These are phyloP conservation scores for Dictyostelium capitatum DNA, from an alignment of 78 protist genomes.

Conservation along the genomic window DNA sequence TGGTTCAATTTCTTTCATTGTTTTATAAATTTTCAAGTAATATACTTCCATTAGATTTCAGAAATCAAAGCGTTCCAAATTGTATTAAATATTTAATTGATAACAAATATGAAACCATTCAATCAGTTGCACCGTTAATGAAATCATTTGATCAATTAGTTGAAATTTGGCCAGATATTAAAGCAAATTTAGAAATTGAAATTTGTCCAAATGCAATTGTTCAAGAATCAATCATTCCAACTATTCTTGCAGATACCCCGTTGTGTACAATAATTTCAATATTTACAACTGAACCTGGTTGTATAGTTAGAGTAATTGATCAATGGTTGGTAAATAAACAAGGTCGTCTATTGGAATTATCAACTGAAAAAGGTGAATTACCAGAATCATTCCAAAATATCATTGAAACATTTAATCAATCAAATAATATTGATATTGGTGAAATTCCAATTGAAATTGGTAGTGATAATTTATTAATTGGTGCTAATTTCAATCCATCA, in stretches of 20 bases:
- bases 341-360: neutral
- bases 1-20: constrained; percentile 12
- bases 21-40: neutral
- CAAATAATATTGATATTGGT: neutral
- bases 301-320: constrained; percentile 21
- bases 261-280: neutral
- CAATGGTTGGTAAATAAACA: constrained; percentile 39
- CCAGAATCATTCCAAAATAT: neutral
- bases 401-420: neutral
- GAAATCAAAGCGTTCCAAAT: neutral
- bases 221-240: constrained; percentile 12
- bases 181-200: neutral
- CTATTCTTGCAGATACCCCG: constrained; percentile 1
- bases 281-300: neutral
- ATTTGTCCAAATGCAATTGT: constrained; percentile 18
- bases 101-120: neutral
- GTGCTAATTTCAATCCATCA: neutral
- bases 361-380: neutral
- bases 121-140: neutral
- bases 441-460: constrained; percentile 39
- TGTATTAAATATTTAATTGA: constrained; percentile 1
- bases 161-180: neutral
- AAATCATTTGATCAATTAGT: neutral
- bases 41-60: neutral
- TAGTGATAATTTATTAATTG: constrained; percentile 18